Base-by-base conservation (phyloP, 306 rosid genomes). In the Sophora flavescens region DNA sequence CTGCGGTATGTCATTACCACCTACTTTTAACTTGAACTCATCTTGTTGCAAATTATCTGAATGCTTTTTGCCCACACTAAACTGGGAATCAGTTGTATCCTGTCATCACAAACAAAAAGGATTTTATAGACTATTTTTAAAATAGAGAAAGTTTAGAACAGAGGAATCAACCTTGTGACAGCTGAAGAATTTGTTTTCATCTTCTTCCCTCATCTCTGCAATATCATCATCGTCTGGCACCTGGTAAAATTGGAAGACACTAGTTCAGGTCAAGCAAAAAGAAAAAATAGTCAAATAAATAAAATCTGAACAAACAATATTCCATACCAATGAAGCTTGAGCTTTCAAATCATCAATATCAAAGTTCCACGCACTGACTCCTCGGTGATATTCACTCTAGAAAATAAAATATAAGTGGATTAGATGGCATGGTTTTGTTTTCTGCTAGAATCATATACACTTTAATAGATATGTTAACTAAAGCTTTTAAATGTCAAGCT, bases 331-430 rank as follows among this genome's bases (percentile, higher is more conserved):
- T 54, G 99, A 89, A 48, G 99, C 99, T 83, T 93, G 99, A 57
- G 94, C 96, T 88, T 92, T 96, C 83, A 96, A 87, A 87, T 96
- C 99, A 70, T 88, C 96, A 60, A 96, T 33, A 68, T 96, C 97
- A 11, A 96, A 96, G 88, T 96, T 91, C 99, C 99, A 96, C 18
- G 99, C 99, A 73, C 99, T 96, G 75, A 96, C 99, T 66, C 99
- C 99, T 79, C 98, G 96, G 45, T 96, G 93, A 83, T 96, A 96
- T 86, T 96, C 98, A 79, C 98, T 96, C 99, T 96, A 86, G 66
- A 72, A 52, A 81, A 15, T 11, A 65, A 56, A 62, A 80, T 11
- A 72, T 15, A 71, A 63, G 62, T 54, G 15, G 48, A 80, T 78
- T 81, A 78, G 77, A 74, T 59, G 42, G 47, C 75, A 73, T 65